These are phyloP conservation scores for Cutaneotrichosporon sp. DNA, from an alignment of 1,284 basidiomycete genomes.

Conservation along the genomic window DNA sequence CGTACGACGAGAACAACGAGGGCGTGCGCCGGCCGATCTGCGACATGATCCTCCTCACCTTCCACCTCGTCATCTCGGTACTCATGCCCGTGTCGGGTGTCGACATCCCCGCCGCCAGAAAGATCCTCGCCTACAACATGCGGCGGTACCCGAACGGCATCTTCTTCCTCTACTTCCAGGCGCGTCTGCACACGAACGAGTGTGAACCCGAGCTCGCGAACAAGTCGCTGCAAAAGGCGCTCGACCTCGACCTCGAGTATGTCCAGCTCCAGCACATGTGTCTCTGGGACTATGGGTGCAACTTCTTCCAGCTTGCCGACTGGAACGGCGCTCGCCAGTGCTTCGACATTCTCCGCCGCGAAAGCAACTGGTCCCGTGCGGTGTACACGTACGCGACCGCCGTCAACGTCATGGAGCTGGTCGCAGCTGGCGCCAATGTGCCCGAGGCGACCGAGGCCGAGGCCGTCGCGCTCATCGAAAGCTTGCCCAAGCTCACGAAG, in stretches of 20 bases:
- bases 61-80: conserved; percentile 84
- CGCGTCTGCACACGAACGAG: conserved; percentile 74
- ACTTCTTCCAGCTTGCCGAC: conserved; percentile 70
- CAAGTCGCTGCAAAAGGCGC: conserved; percentile 47
- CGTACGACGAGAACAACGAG: conserved; percentile 64
- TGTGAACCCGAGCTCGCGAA: conserved; percentile 66
- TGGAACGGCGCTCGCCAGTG: conserved; percentile 62
- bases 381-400: conserved; percentile 63
- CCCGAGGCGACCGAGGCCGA: conserved; percentile 49
- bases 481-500: conserved; percentile 61
- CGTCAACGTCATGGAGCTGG: conserved; percentile 47
- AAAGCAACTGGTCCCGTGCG: conserved; percentile 79
- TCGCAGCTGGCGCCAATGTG: conserved; percentile 19
- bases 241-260: conserved; percentile 55
- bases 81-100: conserved; percentile 77
- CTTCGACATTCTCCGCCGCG: conserved; percentile 70
- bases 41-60: conserved; percentile 85
- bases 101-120: conserved; percentile 69
- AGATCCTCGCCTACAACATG: conserved; percentile 78
- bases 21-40: conserved; percentile 82
- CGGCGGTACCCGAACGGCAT: conserved; percentile 66
- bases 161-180: conserved; percentile 94
- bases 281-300: conserved; percentile 81
- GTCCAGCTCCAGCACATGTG: conserved; percentile 56
- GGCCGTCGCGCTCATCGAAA: conserved; percentile 61